Evolutionary conservation across 495 filamentous ascomycete species (phyloP).

Genomic region (Xylaria intraflava): DNA sequence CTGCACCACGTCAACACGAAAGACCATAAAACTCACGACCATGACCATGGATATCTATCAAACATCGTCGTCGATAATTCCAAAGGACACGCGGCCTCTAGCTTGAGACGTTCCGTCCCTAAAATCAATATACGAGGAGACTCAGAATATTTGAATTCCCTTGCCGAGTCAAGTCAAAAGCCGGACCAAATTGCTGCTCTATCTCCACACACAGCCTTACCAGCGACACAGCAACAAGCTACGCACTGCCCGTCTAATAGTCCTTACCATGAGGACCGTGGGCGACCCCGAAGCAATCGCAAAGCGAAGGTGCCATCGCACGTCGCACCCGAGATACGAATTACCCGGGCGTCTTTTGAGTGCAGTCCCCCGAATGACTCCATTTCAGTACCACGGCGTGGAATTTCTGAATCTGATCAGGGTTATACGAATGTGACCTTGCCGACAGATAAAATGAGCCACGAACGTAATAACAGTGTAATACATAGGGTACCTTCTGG

Average conservation of each 20-base stretch:
- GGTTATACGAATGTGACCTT: not conserved
- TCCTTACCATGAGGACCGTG: not conserved
- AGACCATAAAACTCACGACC: not conserved
- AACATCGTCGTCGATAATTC: not conserved
- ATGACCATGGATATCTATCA: not conserved
- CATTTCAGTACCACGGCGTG: not conserved
- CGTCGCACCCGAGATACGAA: not conserved
- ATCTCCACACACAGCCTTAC: not conserved
- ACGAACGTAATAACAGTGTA: not conserved
- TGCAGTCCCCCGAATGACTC: not conserved
- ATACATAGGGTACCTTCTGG: not conserved
- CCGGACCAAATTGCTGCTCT: not conserved
- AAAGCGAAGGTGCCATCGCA: not conserved
- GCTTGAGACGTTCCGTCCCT: not conserved
- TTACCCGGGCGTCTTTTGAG: not conserved
- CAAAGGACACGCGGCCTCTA: not conserved
- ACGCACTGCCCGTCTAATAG: not conserved
- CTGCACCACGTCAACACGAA: constrained; percentile 1
- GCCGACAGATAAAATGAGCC: not conserved
- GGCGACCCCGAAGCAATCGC: not conserved
- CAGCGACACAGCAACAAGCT: not conserved
- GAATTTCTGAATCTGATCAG: not conserved
- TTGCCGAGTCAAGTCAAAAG: not conserved
- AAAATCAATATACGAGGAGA: not conserved
- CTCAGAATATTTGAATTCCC: not conserved